phyloP scores from a whole-genome alignment of 2,329 filamentous ascomycete species.

The Coniochaeta ligniaria region DNA sequence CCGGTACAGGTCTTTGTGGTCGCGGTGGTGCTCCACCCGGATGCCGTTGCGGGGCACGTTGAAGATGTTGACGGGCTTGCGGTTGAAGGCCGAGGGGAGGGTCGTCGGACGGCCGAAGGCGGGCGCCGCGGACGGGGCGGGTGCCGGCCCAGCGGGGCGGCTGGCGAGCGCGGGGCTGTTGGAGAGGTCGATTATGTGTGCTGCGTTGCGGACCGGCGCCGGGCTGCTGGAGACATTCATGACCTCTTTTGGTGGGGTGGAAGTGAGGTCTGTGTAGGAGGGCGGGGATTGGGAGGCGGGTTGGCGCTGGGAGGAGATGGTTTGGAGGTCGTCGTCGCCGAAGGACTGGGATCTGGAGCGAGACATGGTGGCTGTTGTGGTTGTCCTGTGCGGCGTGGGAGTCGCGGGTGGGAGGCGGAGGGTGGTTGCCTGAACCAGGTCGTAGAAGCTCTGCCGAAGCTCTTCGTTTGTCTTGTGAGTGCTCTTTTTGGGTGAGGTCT shows the following conservation, averaged over 20 bases:
- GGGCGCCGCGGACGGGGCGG: constrained; percentile 9
- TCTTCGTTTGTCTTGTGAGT: neutral
- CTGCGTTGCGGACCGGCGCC: constrained; percentile 16
- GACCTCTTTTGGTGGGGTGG: constrained; percentile 31
- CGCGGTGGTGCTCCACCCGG: constrained; percentile 42
- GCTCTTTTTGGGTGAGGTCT: constrained; percentile 3
- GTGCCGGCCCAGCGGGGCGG: neutral
- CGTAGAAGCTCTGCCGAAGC: constrained; percentile 1
- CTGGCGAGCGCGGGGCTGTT: constrained; percentile 17
- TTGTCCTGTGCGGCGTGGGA: neutral
- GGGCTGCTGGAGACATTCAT: constrained; percentile 24
- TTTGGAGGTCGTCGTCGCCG: constrained; percentile 26
- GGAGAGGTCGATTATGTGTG: constrained; percentile 21
- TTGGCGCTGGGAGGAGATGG: constrained; percentile 22
- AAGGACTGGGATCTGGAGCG: constrained; percentile 23
- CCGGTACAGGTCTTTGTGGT: constrained; percentile 41
- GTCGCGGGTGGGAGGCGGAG: neutral
- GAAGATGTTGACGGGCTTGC: constrained; percentile 47
- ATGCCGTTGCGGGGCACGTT: constrained; percentile 38
- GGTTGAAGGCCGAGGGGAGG: constrained; percentile 43
- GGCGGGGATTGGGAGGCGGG: constrained; percentile 5
- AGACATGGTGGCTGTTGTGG: constrained; percentile 10
- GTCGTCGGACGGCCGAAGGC: constrained; percentile 25
- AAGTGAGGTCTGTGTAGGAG: neutral
- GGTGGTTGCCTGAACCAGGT: constrained; percentile 2